Base-by-base conservation (phyloP, 257 asterid species). In the Solanum rostratum region DNA sequence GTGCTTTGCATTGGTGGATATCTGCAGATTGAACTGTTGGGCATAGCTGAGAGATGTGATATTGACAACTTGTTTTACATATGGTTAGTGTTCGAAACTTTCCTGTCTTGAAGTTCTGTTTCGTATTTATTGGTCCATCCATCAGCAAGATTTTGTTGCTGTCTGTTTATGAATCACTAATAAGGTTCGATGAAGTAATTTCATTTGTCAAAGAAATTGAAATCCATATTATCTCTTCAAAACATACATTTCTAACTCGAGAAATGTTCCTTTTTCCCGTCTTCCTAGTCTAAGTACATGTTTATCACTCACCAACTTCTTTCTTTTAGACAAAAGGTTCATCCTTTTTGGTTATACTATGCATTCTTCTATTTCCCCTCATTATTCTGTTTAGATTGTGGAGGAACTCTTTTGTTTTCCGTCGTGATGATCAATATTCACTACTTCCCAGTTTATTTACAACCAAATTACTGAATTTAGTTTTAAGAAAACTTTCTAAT, bases 1-100 rank as follows among this genome's bases (percentile, higher is more conserved):
- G 93, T 90, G 74, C 92, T 94, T 79, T 95, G 97, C 83, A 57
- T 94, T 10, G 95, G 93, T 50, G 97, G 99, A 87, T 95, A 81
- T 89, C 78, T 95, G 88, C 95, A 88, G 92, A 88, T 95, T 73
- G 98, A 94, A 89, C 83, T 95, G 80, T 54, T 88, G 91, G 95
- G 97, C 15, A 87, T 92, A 85, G 95, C 91, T 78, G 97, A 94
- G 89, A 93, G 85, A 88, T 91, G 92, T 81, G 94, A 93, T 68
- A 63, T 88, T 59, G 97, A 94, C 87, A 90, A 89, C 80, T 84
- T 93, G 68, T 92, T 87, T 89, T 95, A 95, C 81, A 89, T 92
- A 90, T 92, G 99, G 98, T 92, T n/a, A 90, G 94, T 90, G 81
- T 37, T 81, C 41, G 24, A 22, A 20, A 20, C 1, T 9, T 27